Evolutionary conservation across 2,329 filamentous ascomycete genomes (phyloP), one percentile per base, ranked within the genome.

Genomic region (Phialocephala sp.): DNA sequence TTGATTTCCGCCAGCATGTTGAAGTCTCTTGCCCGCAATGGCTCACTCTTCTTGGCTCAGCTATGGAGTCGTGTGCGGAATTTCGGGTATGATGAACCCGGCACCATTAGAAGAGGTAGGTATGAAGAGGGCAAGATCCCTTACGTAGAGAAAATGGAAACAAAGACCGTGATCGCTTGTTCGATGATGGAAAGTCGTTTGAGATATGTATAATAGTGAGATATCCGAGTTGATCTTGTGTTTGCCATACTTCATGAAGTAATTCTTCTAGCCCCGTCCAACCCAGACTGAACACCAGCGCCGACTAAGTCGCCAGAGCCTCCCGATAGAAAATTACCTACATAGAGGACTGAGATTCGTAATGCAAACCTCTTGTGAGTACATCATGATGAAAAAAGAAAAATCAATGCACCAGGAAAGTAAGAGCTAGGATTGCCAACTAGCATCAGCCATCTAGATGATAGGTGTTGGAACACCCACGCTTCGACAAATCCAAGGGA

Each of bases 231-330:
- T 15, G n/a, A 27, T 32, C 9, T 65, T 6, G 18, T 41, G 36
- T 24, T 32, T 18, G 56, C 32, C 22, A 22, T 56, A 39, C 68
- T 64, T 66, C 68, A 68, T n/a, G 65, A 62, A 22, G 59, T 41
- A 11, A 67, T 37, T n/a, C 65, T 62, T 57, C 52, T 52, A 6
- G 22, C 32, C 9, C 68, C 68, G 39, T 66, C 47, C 2, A 69
- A 68, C 79, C 81, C 83, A 0, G 77, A 77, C 24, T 74, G 72
- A 0, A 82, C 63, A 1, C 80, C 80, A 0, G 82, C 83, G 72
- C 87, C 85, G 66, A 89, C 83, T 73, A 87, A 85, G 3, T 86
- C 86, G n/a, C 62, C 64, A 54, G 82, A 82, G 0, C 79, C 79
- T 0, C 77, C 80, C 0, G 80, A 78, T 0, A 79, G 80, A 39